Base-by-base conservation (phyloP, 768 basidiomycete species). In the Russula olivacea region DNA sequence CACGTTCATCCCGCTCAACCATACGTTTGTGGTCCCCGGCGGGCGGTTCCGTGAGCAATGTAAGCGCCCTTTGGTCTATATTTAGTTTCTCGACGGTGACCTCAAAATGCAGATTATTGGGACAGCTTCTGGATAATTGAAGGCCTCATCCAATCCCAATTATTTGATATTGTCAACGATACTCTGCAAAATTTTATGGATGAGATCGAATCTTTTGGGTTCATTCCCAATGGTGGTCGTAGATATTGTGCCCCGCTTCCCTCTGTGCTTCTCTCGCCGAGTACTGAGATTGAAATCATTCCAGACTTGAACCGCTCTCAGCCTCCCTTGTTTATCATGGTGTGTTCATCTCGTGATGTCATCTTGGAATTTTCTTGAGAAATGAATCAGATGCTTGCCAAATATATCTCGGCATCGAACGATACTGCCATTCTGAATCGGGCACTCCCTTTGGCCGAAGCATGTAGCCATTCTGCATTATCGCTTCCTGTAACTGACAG, bases 141-240 rank as follows among this genome's bases (percentile, higher is more conserved):
- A 68, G 95, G 95, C 43, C 78, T 97, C n/a, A 75, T 98, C 34
- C 77, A 88, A 70, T 92, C 90, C 2, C 82, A 88, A 66, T 79
- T 97, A 14, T 87, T 83, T 68, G 78, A 78, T 58, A 79, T 90
- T 58, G 89, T 82, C 61, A 89, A 90, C 66, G 83, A 78, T 12
- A 90, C 93, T 0, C 76, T 97, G 38, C 84, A 91, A 66, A 96
- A 97, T 76, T 97, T 98, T 71, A 94, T 97, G 93, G 94, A 98
- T 69, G 87, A 96, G 71, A 77, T 98, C 51, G 84, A 88, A 45
- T 71, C 72, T 25, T 84, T 90, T 69, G 95, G 94, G 0, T 98
- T 97, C 76, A 87, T 98, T 65, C 95, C 95, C 1, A 98, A 97
- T 69, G 95, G 95, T 8, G 94, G 93, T 4, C 81, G 93, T 12